Base-by-base conservation (phyloP, 345 rosid species). In the Mangifera indica region DNA sequence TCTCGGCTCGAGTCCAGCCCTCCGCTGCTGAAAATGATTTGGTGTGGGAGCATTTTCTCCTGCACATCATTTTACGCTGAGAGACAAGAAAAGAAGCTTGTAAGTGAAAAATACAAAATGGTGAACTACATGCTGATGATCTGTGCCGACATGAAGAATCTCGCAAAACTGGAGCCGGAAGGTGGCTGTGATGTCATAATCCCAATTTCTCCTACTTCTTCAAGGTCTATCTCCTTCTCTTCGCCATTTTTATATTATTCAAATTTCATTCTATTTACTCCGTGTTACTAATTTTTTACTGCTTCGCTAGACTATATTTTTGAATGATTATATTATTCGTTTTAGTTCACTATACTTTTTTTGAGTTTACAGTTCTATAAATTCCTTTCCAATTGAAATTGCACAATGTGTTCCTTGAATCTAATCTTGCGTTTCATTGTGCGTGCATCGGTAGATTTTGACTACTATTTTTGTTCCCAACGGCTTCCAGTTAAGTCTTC, bases 171-270 rank as follows among this genome's bases (percentile, higher is more conserved):
- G 67, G 89, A 91, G 74, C 98, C 96, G 40, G 84, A 84, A 15
- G 93, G 85, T 61, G 93, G 97, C 79, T 88, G 93, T 76, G 93
- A 93, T 88, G 93, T 76, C 91, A 93, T 64, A 97, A 89, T 82
- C 74, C 91, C 48, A 55, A 76, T 74, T 93, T 93, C 87, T 74
- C 88, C 75, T 93, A 80, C 80, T 75, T 91, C 78, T 89, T 93
- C 90, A 91, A 91, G 93, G 98, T 91, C 29, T 49, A 20, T 42
- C 71, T 44, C 73, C 48, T 49, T 62, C 60, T 66, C 51, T 9
- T 22, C 29, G 51, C 18, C 60, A n/a, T 22, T 7, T 32, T 18
- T 40, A 21, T 55, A 21, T 32, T 18, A 20, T 20, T 34, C 9
- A 11, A 24, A 29, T 37, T 53, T 53, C 42, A 67, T 60, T 11